Conservation (phyloP, 2,329 filamentous ascomycete genomes). For the Calonectria fujianensis region DNA sequence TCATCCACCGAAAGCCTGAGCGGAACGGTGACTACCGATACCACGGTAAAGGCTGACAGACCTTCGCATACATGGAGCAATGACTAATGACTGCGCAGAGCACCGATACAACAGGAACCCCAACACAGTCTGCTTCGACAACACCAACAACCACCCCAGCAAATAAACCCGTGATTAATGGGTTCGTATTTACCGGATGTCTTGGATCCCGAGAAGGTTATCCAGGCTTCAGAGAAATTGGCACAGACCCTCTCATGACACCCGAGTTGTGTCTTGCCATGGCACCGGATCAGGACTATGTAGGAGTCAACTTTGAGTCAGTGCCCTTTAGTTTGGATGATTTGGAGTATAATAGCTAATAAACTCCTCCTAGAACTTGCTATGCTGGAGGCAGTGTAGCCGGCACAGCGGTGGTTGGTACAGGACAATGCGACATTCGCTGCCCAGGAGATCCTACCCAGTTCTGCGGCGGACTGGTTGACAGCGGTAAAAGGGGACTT, state of each 20-base stretch:
- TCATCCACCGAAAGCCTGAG: background rate
- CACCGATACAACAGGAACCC: background rate
- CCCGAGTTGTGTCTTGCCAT: background rate
- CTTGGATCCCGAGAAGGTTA: background rate
- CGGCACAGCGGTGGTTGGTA: background rate
- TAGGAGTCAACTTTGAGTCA: slow-evolving; percentile 1
- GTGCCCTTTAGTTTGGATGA: background rate
- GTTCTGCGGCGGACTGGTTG: background rate
- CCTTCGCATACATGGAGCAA: too few species aligned
- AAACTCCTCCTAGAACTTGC: background rate
- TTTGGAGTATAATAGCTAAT: background rate
- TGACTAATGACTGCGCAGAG: background rate
- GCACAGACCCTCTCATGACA: background rate
- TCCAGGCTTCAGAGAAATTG: background rate
- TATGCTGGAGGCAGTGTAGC: background rate
- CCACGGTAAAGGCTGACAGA: background rate
- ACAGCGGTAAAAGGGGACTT: background rate
- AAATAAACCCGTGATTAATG: background rate
- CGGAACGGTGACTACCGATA: background rate
- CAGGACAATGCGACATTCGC: background rate
- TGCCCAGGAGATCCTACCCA: slow-evolving; percentile 1
- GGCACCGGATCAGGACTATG: background rate
- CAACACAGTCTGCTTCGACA: background rate
- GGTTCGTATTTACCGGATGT: background rate
- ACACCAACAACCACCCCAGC: background rate